phyloP scores from a whole-genome alignment of 345 rosid species.

The Eucalyptus polyanthemos region DNA sequence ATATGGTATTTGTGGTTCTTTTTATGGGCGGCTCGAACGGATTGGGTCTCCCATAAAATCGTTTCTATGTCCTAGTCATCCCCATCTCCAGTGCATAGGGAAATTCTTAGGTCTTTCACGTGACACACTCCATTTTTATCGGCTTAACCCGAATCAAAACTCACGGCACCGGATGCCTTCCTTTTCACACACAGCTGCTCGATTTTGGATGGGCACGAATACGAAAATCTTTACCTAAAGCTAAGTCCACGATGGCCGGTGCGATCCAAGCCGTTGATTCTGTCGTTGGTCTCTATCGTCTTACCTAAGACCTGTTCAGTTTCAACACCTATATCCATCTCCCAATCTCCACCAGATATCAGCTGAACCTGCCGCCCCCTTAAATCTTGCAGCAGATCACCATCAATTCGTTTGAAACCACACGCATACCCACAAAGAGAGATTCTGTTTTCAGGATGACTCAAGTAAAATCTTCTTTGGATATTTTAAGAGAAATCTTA shows the following conservation, averaged over 20 bases:
- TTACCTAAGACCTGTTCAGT: neutral
- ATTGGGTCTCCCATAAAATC: no score
- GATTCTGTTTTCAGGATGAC: neutral
- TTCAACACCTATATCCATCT: neutral
- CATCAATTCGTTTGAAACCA: neutral
- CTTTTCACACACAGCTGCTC: no score
- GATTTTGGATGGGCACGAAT: no score
- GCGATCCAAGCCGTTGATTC: neutral
- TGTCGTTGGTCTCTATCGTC: neutral
- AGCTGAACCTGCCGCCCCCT: neutral
- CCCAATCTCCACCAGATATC: neutral
- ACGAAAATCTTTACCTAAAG: neutral
- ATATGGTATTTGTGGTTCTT: no score
- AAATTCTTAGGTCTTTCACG: neutral
- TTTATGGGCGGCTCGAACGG: no score
- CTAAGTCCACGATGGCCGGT: neutral
- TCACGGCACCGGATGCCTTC: neutral
- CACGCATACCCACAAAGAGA: neutral
- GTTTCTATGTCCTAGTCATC: neutral
- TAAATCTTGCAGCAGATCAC: neutral
- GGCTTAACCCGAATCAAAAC: neutral
- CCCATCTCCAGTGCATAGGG: neutral
- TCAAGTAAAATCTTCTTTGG: neutral
- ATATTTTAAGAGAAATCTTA: neutral
- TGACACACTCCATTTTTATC: neutral